Percentiles rank a stretch among this genome's conserved stretches.
These are phyloP conservation scores for Phylloporus gajari DNA, from an alignment of 1,284 basidiomycete species.

Conservation along the genomic window DNA sequence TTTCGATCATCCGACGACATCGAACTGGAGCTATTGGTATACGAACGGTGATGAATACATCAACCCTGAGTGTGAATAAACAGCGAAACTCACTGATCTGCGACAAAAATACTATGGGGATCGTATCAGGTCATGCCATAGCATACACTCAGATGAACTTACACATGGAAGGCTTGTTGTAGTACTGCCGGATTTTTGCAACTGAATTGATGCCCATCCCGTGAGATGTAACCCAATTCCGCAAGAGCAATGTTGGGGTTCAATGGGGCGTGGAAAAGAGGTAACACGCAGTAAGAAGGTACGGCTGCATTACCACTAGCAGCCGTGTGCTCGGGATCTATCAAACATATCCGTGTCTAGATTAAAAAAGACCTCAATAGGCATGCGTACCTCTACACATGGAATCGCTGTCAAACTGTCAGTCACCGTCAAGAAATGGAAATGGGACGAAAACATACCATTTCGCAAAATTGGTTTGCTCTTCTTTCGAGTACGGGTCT, in stretches of 20 bases:
- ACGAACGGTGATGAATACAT: neutral
- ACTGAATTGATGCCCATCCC: constrained; percentile 47
- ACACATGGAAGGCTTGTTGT: constrained; percentile 48
- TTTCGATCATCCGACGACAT: constrained; percentile 56
- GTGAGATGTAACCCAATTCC: constrained; percentile 16
- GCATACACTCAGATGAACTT: constrained; percentile 49
- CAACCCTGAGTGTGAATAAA: neutral
- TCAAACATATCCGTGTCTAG: neutral
- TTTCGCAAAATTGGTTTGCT: constrained; percentile 62
- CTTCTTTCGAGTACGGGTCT: constrained; percentile 70
- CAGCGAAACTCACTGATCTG: constrained; percentile 30
- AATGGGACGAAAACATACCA: constrained; percentile 49
- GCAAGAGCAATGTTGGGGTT: constrained; percentile 39
- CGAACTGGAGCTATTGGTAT: constrained; percentile 57
- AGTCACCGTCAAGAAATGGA: neutral
- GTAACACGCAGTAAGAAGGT: constrained; percentile 65
- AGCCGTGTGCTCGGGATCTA: constrained; percentile 59
- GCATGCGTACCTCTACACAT: constrained; percentile 53
- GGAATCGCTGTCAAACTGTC: constrained; percentile 54
- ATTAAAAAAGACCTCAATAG: neutral
- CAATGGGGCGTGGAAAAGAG: constrained; percentile 62
- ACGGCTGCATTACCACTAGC: constrained; percentile 51
- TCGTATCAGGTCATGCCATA: constrained; percentile 47
- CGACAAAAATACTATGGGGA: constrained; percentile 40
- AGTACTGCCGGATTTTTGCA: constrained; percentile 66